Evolutionary conservation across 345 rosid species (phyloP).

Genomic region (Tarenaya hassleriana): DNA sequence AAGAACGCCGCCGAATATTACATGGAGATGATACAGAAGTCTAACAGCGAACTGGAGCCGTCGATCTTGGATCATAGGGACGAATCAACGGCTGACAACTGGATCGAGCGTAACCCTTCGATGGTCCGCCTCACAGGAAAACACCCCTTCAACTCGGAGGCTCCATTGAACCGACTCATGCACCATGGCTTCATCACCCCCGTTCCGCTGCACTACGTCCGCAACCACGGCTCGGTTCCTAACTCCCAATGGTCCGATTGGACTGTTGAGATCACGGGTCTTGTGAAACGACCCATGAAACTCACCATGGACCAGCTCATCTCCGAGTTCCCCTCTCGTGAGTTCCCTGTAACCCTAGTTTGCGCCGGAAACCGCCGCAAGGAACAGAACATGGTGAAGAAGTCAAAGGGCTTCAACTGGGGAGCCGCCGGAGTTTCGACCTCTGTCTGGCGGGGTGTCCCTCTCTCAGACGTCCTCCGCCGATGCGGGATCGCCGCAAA

Average conservation of each 20-base stretch:
- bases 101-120: conserved; percentile 72
- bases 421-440: conserved; percentile 74
- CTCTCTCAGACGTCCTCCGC: conserved; percentile 46
- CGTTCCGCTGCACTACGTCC: conserved; percentile 82
- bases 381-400: conserved; percentile 83
- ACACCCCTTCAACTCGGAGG: conserved; percentile 86
- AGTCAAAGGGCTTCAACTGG: conserved; percentile 89
- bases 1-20: conserved; percentile 24
- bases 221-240: conserved; percentile 84
- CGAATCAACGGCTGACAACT: conserved; percentile 61
- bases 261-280: conserved; percentile 66
- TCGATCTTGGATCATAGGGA: conserved; percentile 57
- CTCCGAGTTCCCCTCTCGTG: conserved; percentile 49
- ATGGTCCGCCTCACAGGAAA: conserved; percentile 96
- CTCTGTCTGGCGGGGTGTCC: conserved; percentile 80
- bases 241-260: conserved; percentile 61
- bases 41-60: conserved; percentile 57
- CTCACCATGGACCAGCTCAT: conserved; percentile 80
- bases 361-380: conserved; percentile 93
- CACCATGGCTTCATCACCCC: conserved; percentile 94
- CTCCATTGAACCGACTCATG: conserved; percentile 70
- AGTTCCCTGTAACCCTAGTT: conserved; percentile 62
- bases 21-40: conserved; percentile 38
- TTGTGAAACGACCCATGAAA: conserved; percentile 51
- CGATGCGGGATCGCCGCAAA: conserved; percentile 58